Conservation (phyloP, 495 filamentous ascomycete species). For the Talaromyces stipitatus region DNA sequence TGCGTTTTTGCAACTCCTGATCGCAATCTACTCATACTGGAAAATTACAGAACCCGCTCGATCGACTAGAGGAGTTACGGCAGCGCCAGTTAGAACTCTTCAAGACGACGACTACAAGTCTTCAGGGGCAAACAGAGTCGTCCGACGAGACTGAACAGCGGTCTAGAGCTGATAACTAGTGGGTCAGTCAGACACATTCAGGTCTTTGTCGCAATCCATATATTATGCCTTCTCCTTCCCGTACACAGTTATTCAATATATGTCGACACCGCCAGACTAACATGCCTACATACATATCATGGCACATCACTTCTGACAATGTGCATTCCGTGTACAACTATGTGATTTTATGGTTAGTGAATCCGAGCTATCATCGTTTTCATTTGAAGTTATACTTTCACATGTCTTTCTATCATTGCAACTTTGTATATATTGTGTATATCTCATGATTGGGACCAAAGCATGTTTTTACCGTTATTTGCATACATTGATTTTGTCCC, state of each 20-base stretch:
- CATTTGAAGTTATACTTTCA: neutral
- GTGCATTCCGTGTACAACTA: neutral
- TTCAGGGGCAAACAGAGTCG: conserved; percentile 2
- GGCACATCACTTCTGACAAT: neutral
- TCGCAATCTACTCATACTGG: conserved; percentile 54
- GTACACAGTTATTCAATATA: neutral
- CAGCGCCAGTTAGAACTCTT: conserved; percentile 53
- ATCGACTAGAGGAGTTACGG: conserved; percentile 61
- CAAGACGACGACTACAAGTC: conserved; percentile 24
- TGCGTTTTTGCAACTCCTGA: conserved; percentile 39
- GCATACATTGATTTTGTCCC: neutral
- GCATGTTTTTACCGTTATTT: neutral
- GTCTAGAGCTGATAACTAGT: neutral
- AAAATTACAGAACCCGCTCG: conserved; percentile 61
- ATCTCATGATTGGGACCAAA: neutral
- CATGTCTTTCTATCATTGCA: neutral
- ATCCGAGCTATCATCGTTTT: neutral
- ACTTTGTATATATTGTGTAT: neutral
- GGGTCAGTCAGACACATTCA: too few species aligned
- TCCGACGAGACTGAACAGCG: conserved; percentile 6
- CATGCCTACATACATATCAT: neutral
- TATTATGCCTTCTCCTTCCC: neutral
- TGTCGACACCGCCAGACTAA: neutral
- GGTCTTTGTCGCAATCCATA: neutral
- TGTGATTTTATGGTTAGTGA: neutral